Conservation (phyloP, 2,329 filamentous ascomycete species). For the Botrytis fragariae region DNA sequence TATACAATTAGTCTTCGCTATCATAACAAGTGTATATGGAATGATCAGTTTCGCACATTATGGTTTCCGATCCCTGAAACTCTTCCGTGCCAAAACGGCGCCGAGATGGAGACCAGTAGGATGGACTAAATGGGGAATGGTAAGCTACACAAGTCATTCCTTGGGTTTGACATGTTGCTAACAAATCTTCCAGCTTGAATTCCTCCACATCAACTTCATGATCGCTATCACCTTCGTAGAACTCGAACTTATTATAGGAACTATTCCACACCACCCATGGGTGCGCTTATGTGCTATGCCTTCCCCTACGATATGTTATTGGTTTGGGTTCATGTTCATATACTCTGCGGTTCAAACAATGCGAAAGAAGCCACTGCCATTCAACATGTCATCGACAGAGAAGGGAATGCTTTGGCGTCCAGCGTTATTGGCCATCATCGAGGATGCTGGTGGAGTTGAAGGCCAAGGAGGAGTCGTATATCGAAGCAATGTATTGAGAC, state of each 20-base stretch:
- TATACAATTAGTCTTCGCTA: conserved; percentile 28
- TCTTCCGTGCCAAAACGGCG: conserved; percentile 28
- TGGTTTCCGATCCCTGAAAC: conserved; percentile 29
- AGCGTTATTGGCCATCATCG: conserved; percentile 30
- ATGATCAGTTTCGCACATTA: conserved; percentile 35
- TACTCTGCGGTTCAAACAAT: conserved; percentile 29
- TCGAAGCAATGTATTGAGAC: conserved; percentile 29
- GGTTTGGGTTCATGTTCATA: conserved; percentile 30
- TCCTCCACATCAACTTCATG: conserved; percentile 32
- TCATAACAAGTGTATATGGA: conserved; percentile 34
- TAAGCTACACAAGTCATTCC: conserved; percentile 18
- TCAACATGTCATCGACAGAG: conserved; percentile 36
- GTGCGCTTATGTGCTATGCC: conserved; percentile 34
- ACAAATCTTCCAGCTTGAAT: conserved; percentile 26
- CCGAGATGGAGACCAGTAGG: conserved; percentile 32
- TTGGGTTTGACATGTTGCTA: conserved; percentile 6
- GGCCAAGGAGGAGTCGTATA: conserved; percentile 32
- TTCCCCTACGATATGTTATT: conserved; percentile 33
- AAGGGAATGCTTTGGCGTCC: conserved; percentile 32
- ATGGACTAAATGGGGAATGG: conserved; percentile 35
- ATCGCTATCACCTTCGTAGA: conserved; percentile 32
- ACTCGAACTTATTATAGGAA: conserved; percentile 32
- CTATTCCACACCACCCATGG: conserved; percentile 28
- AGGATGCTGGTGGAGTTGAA: conserved; percentile 33
- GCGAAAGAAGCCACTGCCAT: conserved; percentile 26